A percentile compares a stretch with the other conserved stretches of the same genome.
These are phyloP conservation scores for Cercospora sp. DNA, from an alignment of 2,329 filamentous ascomycete species.

Conservation along the genomic window DNA sequence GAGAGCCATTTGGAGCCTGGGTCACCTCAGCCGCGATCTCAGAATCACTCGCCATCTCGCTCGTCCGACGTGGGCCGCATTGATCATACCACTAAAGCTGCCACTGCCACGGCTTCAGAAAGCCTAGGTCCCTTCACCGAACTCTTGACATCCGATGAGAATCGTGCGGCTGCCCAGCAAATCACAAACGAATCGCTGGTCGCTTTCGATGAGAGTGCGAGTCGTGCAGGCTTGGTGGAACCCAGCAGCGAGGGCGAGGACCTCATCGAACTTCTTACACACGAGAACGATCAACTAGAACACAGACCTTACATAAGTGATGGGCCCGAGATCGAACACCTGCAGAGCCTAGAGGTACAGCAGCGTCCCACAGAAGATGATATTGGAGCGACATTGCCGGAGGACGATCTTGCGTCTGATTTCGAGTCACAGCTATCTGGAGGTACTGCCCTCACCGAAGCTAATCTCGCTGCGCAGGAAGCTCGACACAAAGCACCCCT, in stretches of 20 bases:
- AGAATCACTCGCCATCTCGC: neutral
- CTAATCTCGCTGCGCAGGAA: conserved; percentile 38
- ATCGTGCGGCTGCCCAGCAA: conserved; percentile 29
- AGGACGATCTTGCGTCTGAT: neutral
- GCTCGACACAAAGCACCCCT: conserved; percentile 26
- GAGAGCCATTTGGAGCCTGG: neutral
- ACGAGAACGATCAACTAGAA: neutral
- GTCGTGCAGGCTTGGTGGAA: neutral
- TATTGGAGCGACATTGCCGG: neutral
- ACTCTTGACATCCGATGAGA: conserved; percentile 29
- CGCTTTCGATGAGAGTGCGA: neutral
- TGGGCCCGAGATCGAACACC: neutral
- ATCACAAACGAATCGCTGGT: conserved; percentile 17
- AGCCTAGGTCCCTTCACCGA: neutral
- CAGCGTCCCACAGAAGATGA: neutral
- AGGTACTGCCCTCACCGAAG: conserved; percentile 33
- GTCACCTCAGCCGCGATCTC: neutral
- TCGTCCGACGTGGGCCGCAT: neutral
- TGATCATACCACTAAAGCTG: neutral
- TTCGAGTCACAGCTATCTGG: conserved; percentile 1
- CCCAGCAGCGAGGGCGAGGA: neutral
- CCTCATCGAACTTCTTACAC: neutral
- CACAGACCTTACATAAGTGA: neutral
- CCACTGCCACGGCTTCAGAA: neutral
- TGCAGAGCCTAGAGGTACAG: neutral